Evolutionary conservation across 2,329 filamentous ascomycete genomes (phyloP), one percentile per base, ranked within the genome.

Genomic region (Claviceps purpurea): DNA sequence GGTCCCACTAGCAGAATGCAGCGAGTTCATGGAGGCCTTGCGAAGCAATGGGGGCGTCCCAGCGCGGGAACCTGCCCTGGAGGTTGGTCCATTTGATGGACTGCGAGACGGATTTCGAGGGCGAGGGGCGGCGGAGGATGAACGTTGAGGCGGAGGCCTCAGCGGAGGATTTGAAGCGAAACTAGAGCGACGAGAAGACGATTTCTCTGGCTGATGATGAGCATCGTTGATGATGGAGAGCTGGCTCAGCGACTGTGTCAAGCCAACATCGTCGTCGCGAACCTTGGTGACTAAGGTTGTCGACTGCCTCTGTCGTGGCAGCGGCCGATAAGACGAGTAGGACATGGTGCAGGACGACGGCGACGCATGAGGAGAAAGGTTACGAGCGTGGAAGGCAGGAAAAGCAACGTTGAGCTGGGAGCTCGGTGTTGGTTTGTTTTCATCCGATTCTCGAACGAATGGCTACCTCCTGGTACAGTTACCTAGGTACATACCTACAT

Each of bases 21-120:
- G 64, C 37, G 78, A 81, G 62, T 74, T 80, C 57, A 73, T 73
- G 2, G 78, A 82, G 1, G 77, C 71, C 59, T 81, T 81, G 30
- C 76, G 72, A 41, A 77, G 64, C 5, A 82, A 65, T 0, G 70
- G 68, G 1, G 77, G 77, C 2, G 76, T 77, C 20, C 65, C 67
- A 4, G 74, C 70, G 51, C 71, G 68, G 10, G 75, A 73, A 10
- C 72, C 70, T 51, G 72, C 68, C 50, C 72, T 68, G 5, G 75
- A 73, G 11, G 70, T 68, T 14, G 69, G 64, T 20, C 68, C 65
- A 53, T 60, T 63, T 55, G 62, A 75, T 50, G 59, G 74, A 68
- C 62, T 75, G 62, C 62, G 72, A 59, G 65, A 72, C 56, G 57
- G 69, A 56, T 59, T 63, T 57, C 61, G 58, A 22, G 60, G 68